phyloP scores from a whole-genome alignment of 768 basidiomycete species.

The Suillus spraguei region DNA sequence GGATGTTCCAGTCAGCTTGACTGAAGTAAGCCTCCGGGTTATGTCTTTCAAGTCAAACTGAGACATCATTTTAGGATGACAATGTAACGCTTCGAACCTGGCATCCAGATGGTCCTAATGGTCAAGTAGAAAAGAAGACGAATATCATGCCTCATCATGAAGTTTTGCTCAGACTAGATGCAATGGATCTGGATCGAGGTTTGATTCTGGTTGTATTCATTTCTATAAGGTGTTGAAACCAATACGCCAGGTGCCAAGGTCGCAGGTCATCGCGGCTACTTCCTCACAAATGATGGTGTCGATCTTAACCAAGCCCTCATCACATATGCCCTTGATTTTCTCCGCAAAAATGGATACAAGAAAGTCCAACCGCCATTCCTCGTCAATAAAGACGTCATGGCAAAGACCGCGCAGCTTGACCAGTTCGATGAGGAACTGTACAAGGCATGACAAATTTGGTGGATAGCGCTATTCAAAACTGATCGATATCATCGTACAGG shows the following conservation, averaged over 20 bases:
- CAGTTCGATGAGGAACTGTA: conserved; percentile 99
- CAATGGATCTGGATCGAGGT: conserved; percentile 97
- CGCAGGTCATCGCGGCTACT: conserved; percentile 95
- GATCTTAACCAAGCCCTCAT: conserved; percentile 98
- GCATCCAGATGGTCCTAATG: conserved; percentile 80
- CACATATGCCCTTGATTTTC: conserved; percentile 91
- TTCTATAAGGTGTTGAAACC: conserved; percentile 4
- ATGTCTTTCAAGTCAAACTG: neutral
- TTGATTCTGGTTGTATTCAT: neutral
- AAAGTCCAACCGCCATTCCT: conserved; percentile 98
- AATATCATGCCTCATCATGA: conserved; percentile 98
- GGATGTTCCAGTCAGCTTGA: conserved; percentile 80
- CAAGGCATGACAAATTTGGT: conserved; percentile 59
- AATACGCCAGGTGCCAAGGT: conserved; percentile 75
- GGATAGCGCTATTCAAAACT: conserved; percentile 1
- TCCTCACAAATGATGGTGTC: conserved; percentile 92
- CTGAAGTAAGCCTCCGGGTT: conserved; percentile 64
- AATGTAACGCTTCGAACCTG: conserved; percentile 81
- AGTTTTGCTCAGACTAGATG: conserved; percentile 89
- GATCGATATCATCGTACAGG: conserved; percentile 42
- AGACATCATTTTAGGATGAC: conserved; percentile 67
- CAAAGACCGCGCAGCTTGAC: conserved; percentile 95
- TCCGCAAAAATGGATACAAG: conserved; percentile 81
- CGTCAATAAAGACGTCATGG: conserved; percentile 98
- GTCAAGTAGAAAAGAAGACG: conserved; percentile 67